Base-by-base conservation (phyloP, 2,329 filamentous ascomycete genomes). In the Fusarium tjaetaba region DNA sequence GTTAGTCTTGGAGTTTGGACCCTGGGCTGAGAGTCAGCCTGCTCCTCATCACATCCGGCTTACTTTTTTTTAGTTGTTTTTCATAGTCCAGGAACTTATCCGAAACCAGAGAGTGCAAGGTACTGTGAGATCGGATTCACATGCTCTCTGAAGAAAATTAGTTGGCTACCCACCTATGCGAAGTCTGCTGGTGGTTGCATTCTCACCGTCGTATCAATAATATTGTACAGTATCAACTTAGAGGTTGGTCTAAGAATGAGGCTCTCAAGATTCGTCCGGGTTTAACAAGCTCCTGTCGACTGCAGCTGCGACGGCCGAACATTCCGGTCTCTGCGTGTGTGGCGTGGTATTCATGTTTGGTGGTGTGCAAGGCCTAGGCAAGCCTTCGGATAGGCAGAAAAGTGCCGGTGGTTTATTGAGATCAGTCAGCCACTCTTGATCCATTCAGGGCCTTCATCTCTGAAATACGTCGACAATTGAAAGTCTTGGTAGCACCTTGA, bases 171-270 rank as follows among this genome's bases (percentile, higher is more conserved):
- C 58, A 43, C 32, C 43, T 59, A 56, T 57, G 55, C 61, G 61
- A 57, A 56, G 43, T 15, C 26, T 42, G 38, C 41, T 15, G n/a
- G 24, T 45, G 38, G 59, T 36, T 45, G 49, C 49, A 42, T 26
- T 53, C 24, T 61, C 68, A 43, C 51, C 49, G 41, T 46, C 28
- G 41, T 49, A 49, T 45, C 39, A 48, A 53, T 56, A 59, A 72
- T 62, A 38, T 49, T 36, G 59, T 52, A 56, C 24, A 34, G 30
- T 36, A 61, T 30, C 38, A 52, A 38, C 28, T 24, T 14, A 43
- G 46, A 45, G 39, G 68, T 62, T 41, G 24, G 45, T 65, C 26
- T 34, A 38, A 42, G 38, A 49, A 62, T 68, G 72, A 76, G 63
- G 71, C 71, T 75, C 55, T 60, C 42, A 28, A 51, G 41, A 57